Evolutionary conservation across 2,329 filamentous ascomycete genomes (phyloP).

Genomic region (Xylaria sp.): DNA sequence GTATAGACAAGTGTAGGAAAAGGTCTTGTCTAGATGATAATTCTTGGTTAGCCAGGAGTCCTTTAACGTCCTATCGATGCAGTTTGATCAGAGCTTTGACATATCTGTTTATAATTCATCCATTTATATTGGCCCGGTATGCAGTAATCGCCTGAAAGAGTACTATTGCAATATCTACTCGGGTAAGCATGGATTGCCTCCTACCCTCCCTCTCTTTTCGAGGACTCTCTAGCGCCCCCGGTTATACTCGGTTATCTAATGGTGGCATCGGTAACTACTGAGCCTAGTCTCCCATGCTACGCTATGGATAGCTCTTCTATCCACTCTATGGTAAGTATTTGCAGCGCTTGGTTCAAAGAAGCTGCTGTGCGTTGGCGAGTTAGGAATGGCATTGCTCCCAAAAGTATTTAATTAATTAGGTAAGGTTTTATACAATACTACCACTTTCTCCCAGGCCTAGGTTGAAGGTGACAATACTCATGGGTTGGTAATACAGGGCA

Average conservation of each 20-base stretch:
- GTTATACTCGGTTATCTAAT: not conserved
- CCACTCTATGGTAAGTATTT: not conserved
- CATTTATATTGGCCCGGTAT: not conserved
- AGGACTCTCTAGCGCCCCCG: not conserved
- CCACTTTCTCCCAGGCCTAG: not conserved
- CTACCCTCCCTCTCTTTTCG: not conserved
- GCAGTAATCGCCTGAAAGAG: not conserved
- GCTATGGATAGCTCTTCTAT: not conserved
- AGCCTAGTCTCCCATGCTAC: slow-evolving; percentile 2
- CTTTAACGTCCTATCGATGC: not conserved
- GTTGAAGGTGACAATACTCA: not conserved
- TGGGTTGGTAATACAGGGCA: not conserved
- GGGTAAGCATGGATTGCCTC: not conserved
- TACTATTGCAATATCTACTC: not conserved
- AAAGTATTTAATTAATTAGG: not conserved
- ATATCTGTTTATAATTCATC: not conserved
- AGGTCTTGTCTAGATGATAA: not conserved
- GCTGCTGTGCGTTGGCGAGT: not conserved
- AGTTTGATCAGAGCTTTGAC: not conserved
- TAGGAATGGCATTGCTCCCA: not conserved
- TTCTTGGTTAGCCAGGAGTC: not conserved
- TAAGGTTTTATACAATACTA: not conserved
- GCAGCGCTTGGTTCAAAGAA: not conserved
- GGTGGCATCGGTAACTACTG: not conserved
- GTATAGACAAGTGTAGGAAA: not conserved